A percentile compares a stretch with the other conserved stretches of the same genome.
phyloP scores from a whole-genome alignment of 257 asterid species.

The Capsicum chinense region DNA sequence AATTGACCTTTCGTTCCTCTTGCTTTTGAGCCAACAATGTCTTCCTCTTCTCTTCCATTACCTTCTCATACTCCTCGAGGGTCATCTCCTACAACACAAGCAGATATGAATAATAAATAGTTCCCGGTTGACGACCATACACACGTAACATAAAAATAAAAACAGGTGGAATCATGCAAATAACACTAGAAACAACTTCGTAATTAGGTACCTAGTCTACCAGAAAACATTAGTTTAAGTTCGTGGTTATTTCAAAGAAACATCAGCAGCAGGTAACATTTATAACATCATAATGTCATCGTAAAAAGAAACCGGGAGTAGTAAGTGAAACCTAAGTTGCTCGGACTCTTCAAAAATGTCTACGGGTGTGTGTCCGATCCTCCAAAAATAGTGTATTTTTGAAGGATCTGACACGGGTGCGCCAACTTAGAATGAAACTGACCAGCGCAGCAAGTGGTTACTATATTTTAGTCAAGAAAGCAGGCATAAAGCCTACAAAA shows the following conservation, averaged over 20 bases:
- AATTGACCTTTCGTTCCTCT: slow-evolving; percentile 67
- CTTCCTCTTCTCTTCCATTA: slow-evolving; percentile 72
- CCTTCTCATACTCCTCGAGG: slow-evolving; percentile 70
- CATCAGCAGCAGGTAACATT: background rate
- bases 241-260: background rate
- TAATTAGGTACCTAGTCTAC: background rate
- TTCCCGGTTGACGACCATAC: background rate
- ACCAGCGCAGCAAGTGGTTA: background rate
- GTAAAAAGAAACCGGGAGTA: background rate
- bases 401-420: too few relatives aligned
- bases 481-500: background rate
- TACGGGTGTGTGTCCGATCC: too few relatives aligned
- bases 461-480: background rate
- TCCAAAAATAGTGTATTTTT: too few relatives aligned
- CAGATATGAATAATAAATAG: background rate
- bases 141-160: background rate
- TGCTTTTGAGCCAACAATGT: slow-evolving; percentile 53
- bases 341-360: too few relatives aligned
- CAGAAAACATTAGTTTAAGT: background rate
- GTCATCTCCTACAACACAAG: slow-evolving; percentile 63
- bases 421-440: background rate
- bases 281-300: background rate
- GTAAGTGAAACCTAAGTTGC: background rate
- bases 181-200: slow-evolving; percentile 3
- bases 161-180: background rate